A percentile compares a stretch with the other conserved stretches of the same genome.
Evolutionary conservation across 768 basidiomycete species (phyloP).

Genomic region (Serendipita sp.): DNA sequence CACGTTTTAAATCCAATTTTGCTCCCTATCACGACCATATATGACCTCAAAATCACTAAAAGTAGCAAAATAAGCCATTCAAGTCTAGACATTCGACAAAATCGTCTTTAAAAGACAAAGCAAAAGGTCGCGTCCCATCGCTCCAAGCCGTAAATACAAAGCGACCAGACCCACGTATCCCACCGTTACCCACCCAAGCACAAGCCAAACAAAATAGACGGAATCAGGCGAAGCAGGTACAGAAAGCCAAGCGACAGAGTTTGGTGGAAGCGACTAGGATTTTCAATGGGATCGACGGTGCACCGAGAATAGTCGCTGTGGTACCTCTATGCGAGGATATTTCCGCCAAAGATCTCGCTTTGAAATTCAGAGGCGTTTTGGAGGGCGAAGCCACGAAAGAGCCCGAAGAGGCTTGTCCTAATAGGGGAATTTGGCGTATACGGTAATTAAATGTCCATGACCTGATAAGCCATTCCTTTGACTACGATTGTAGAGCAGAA

Average conservation of each 20-base stretch:
- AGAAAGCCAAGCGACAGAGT: slow-evolving; percentile 51
- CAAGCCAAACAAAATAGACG: slow-evolving; percentile 66
- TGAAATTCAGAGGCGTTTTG: slow-evolving; percentile 42
- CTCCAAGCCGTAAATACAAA: slow-evolving; percentile 10
- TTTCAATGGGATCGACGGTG: slow-evolving; percentile 60
- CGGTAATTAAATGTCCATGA: slow-evolving; percentile 36
- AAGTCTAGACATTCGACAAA: slow-evolving; percentile 87
- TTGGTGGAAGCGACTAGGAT: slow-evolving; percentile 58
- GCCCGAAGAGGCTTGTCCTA: slow-evolving; percentile 32
- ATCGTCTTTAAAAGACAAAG: slow-evolving; percentile 61
- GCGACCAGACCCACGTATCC: slow-evolving; percentile 8
- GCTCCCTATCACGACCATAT: too few species aligned
- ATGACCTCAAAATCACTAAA: too few species aligned
- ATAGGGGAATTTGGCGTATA: slow-evolving; percentile 35
- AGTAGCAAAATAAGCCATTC: slow-evolving; percentile 76
- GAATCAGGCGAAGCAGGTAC: slow-evolving; percentile 73
- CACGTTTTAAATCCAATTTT: slow-evolving; percentile 1
- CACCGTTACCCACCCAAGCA: slow-evolving; percentile 18
- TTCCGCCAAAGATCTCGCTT: slow-evolving; percentile 32
- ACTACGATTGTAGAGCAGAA: slow-evolving; percentile 41
- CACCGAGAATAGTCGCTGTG: slow-evolving; percentile 75
- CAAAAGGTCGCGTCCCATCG: slow-evolving; percentile 49
- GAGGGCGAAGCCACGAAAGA: slow-evolving; percentile 25
- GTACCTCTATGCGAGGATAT: slow-evolving; percentile 68
- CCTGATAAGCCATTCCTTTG: slow-evolving; percentile 14